Evolutionary conservation across 1,284 basidiomycete genomes (phyloP), one percentile per base, ranked within the genome.

Genomic region (Cryptococcus deneoformans): DNA sequence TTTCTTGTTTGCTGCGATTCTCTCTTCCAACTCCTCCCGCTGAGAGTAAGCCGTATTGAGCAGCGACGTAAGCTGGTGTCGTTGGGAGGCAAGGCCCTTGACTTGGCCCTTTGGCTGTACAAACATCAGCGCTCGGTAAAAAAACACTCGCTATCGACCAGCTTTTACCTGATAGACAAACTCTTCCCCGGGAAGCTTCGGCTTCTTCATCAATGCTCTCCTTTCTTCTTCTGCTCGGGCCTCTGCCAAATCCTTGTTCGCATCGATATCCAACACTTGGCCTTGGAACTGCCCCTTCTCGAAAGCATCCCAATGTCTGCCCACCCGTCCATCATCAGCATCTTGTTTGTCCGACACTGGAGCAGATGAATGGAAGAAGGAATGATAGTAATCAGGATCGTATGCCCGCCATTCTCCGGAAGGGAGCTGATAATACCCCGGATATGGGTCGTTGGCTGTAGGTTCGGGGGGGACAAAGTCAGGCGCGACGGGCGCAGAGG

Each of bases 381-480:
- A 83, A 37, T 81, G 81, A 71, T 90, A 93, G 74, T 89, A 91
- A n/a, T 69, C 81, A 0, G 84, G 76, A 55, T 93, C 89, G 73
- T 93, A 83, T 0, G 87, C 85, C 29, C 84, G 86, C 87, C 90
- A 93, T 50, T 81, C 71, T 9, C 90, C 90, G 1, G 87, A 87
- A 0, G 90, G 89, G 34, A 88, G 82, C 61, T 87, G 85, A 73
- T 94, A 93, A 78, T 92, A 94, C 2, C 91, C 91, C 2, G 91
- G 91, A 73, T 92, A 92, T 16, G 84, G 84, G 70, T 93, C 91
- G 20, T 80, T 79, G 0, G 84, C 80, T 4, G 85, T 87, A 0
- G 91, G 91, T 54, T 86, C 84, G 0, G 90, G 90, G 0, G 87
- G 85, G 42, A 84, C 80, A 68, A 87, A 92, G 51, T 86, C 86